These are phyloP conservation scores for Lagerstroemia fauriei DNA, from an alignment of 441 rosid species.

Conservation along the genomic window DNA sequence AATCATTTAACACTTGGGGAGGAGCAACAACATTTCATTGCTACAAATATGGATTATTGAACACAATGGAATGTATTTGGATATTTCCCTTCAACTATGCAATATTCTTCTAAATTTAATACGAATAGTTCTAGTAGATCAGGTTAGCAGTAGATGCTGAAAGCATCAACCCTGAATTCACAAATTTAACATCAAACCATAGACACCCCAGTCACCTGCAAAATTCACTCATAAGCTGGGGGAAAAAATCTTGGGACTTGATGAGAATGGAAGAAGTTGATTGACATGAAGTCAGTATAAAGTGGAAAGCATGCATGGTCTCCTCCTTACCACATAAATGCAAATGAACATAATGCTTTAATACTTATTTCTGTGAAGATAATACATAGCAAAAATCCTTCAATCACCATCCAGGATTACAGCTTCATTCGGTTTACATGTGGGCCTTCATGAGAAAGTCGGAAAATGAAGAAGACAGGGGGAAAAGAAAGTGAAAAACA, in stretches of 20 bases:
- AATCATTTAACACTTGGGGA: too few species aligned
- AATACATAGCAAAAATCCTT: not conserved
- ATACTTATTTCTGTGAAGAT: not conserved
- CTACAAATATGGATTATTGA: too few species aligned
- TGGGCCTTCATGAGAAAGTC: not conserved
- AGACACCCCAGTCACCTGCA: not conserved
- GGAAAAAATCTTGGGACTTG: not conserved
- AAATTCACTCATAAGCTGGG: not conserved
- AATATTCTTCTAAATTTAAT: too few species aligned
- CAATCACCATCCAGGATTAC: not conserved
- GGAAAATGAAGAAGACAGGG: not conserved
- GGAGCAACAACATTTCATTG: too few species aligned
- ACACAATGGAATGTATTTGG: too few species aligned
- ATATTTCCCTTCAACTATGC: too few species aligned
- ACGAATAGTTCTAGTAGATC: not conserved
- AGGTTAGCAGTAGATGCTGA: not conserved
- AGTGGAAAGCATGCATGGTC: not conserved
- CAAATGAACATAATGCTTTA: not conserved
- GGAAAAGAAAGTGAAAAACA: not conserved
- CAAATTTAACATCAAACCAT: not conserved
- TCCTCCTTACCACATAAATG: not conserved
- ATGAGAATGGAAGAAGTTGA: not conserved
- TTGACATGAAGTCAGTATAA: not conserved
- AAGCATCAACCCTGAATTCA: not conserved
- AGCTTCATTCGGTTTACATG: not conserved